Conservation (phyloP, 2,329 filamentous ascomycete species). For the Scolecobasidium constrictum region DNA sequence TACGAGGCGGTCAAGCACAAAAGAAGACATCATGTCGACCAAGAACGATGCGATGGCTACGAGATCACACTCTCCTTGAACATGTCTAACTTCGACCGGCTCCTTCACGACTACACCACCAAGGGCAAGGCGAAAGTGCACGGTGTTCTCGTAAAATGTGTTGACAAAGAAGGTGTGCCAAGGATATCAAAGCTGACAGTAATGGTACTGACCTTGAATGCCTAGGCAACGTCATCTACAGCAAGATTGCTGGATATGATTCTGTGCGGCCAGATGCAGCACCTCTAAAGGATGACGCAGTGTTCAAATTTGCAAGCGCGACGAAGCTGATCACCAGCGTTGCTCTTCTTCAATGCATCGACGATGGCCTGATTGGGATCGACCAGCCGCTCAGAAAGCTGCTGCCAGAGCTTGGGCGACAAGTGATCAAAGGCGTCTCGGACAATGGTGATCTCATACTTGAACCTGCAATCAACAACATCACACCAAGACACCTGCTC, state of each 20-base stretch:
- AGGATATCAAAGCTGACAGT: not conserved
- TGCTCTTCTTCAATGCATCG: conserved; percentile 9
- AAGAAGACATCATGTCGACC: no score
- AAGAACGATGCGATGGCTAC: no score
- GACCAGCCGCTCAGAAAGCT: conserved; percentile 2
- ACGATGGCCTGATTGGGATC: conserved; percentile 5
- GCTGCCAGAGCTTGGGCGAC: conserved; percentile 6
- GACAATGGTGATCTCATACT: not conserved
- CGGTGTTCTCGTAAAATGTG: conserved; percentile 7
- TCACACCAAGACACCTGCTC: conserved; percentile 28
- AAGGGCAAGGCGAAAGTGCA: conserved; percentile 6
- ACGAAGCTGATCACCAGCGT: conserved; percentile 9
- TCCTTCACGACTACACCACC: conserved; percentile 5
- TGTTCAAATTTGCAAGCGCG: not conserved
- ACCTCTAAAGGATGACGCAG: conserved; percentile 10
- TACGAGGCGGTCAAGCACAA: no score
- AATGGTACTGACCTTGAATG: not conserved
- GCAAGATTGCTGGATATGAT: conserved; percentile 8
- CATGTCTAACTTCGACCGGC: conserved; percentile 9
- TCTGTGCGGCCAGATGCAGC: conserved; percentile 1
- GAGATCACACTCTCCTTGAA: no score
- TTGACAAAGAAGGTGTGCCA: conserved; percentile 9
- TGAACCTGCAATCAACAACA: not conserved
- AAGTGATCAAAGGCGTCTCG: not conserved
- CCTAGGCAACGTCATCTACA: conserved; percentile 8